These are phyloP conservation scores for Arabidopsis hybrid DNA, from an alignment of 441 rosid genomes.

Conservation along the genomic window DNA sequence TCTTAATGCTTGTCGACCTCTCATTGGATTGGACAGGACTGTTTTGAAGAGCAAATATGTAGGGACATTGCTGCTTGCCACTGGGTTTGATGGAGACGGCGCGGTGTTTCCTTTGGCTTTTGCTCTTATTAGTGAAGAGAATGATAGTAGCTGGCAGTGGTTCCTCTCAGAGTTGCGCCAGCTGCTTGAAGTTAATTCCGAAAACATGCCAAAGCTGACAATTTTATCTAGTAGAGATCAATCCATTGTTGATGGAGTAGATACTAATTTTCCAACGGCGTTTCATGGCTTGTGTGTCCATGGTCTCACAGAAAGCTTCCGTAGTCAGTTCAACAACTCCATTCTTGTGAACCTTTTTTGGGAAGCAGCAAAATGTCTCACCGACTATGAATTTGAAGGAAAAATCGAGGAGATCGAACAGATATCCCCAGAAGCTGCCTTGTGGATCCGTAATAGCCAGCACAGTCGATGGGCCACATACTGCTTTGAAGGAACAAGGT, in stretches of 20 bases:
- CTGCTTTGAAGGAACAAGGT: constrained; percentile 65
- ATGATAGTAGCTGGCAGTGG: constrained; percentile 44
- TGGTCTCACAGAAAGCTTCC: constrained; percentile 58
- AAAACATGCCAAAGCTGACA: constrained; percentile 80
- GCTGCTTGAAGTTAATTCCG: constrained; percentile 64
- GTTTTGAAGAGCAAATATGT: constrained; percentile 39
- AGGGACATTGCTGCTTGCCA: constrained; percentile 42
- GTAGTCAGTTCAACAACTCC: constrained; percentile 54
- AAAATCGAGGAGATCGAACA: constrained; percentile 58
- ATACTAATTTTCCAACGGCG: constrained; percentile 68
- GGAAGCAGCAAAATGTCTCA: constrained; percentile 70
- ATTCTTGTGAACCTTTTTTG: constrained; percentile 59
- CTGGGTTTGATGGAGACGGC: constrained; percentile 48
- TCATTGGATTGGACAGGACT: constrained; percentile 51
- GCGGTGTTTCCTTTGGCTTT: constrained; percentile 46
- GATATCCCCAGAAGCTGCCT: constrained; percentile 61
- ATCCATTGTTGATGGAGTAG: constrained; percentile 61
- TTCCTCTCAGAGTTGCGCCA: constrained; percentile 63
- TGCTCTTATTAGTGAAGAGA: constrained; percentile 33
- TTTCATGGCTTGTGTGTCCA: constrained; percentile 71
- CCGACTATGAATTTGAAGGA: constrained; percentile 52
- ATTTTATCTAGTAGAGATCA: constrained; percentile 61
- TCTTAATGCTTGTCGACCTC: constrained; percentile 63
- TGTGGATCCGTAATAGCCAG: constrained; percentile 56
- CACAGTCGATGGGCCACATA: constrained; percentile 67